Evolutionary conservation across 2,329 filamentous ascomycete genomes (phyloP).

Genomic region (Xylariaceae sp.): DNA sequence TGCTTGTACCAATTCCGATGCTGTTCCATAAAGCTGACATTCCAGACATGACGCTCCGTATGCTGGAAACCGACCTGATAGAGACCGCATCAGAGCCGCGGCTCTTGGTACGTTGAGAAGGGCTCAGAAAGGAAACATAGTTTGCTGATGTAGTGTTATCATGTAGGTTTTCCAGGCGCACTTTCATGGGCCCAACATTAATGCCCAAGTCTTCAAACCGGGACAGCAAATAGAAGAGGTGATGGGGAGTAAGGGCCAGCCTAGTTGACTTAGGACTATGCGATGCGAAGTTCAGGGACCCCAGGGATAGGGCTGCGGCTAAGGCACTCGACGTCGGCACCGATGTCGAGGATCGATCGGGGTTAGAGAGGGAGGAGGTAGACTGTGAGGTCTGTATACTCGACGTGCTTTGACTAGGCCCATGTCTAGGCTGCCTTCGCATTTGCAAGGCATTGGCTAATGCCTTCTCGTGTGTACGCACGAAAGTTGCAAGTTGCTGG

Average conservation of each 20-base stretch:
- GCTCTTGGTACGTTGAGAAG: conserved; percentile 73
- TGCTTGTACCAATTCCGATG: conserved; percentile 75
- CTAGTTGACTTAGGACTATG: conserved; percentile 83
- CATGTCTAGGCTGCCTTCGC: conserved; percentile 69
- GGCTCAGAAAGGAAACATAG: conserved; percentile 92
- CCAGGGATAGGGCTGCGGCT: conserved; percentile 80
- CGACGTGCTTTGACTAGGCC: conserved; percentile 59
- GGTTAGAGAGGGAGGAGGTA: conserved; percentile 51
- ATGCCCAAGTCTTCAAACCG: conserved; percentile 92
- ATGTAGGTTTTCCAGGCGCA: conserved; percentile 90
- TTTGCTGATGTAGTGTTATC: conserved; percentile 79
- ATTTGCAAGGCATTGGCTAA: conserved; percentile 92
- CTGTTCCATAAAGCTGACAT: conserved; percentile 92
- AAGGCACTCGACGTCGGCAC: conserved; percentile 68
- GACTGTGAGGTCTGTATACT: conserved; percentile 51
- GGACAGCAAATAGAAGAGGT: conserved; percentile 92
- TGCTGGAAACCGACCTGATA: conserved; percentile 91
- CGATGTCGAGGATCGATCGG: conserved; percentile 59
- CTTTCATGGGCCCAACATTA: conserved; percentile 89
- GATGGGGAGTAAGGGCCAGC: conserved; percentile 87
- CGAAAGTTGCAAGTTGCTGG: conserved; percentile 91
- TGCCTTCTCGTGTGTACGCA: conserved; percentile 95
- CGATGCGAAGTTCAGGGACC: conserved; percentile 77
- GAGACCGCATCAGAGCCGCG: conserved; percentile 80
- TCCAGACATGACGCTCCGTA: conserved; percentile 94